A percentile compares a stretch with the other conserved stretches of the same genome.
Evolutionary conservation across 352 stramenopile genomes (phyloP).

Genomic region (Phytophthora meadii): DNA sequence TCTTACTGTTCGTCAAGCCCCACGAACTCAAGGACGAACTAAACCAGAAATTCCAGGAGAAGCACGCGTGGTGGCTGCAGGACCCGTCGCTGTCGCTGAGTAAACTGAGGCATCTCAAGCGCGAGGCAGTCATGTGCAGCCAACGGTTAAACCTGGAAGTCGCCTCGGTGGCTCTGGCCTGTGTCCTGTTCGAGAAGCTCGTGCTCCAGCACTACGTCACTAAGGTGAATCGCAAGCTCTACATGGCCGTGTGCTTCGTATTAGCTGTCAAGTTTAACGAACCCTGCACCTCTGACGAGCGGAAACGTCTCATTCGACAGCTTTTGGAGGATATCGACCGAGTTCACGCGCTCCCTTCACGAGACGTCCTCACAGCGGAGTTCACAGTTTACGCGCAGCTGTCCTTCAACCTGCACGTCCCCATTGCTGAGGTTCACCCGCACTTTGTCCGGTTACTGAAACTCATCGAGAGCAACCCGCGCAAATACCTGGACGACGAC

Average conservation of each 20-base stretch:
- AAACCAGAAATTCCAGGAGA: slow-evolving; percentile 97
- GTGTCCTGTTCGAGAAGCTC: slow-evolving; percentile 97
- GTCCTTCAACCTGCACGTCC: slow-evolving; percentile 89
- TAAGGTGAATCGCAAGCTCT: slow-evolving; percentile 96
- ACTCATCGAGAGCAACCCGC: slow-evolving; percentile 87
- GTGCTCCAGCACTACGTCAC: slow-evolving; percentile 95
- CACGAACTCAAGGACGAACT: slow-evolving; percentile 96
- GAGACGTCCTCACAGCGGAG: slow-evolving; percentile 88
- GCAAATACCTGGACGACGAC: slow-evolving; percentile 90
- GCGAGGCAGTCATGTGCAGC: slow-evolving; percentile 80
- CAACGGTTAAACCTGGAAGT: slow-evolving; percentile 92
- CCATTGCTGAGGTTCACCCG: slow-evolving; percentile 79
- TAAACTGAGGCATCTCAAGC: slow-evolving; percentile 96
- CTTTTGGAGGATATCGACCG: slow-evolving; percentile 83
- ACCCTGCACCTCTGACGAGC: slow-evolving; percentile 67
- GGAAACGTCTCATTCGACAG: slow-evolving; percentile 69
- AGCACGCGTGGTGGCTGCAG: slow-evolving; percentile 91
- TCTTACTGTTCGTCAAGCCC: slow-evolving; percentile 96
- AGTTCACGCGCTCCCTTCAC: slow-evolving; percentile 79
- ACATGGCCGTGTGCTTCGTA: slow-evolving; percentile 96
- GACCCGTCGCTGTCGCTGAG: slow-evolving; percentile 92
- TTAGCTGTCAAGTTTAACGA: slow-evolving; percentile 95
- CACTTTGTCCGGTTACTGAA: slow-evolving; percentile 89
- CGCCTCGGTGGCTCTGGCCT: slow-evolving; percentile 93
- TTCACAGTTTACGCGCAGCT: slow-evolving; percentile 92